phyloP scores from a whole-genome alignment of 345 rosid genomes.

The Moricandia moricandioides region DNA sequence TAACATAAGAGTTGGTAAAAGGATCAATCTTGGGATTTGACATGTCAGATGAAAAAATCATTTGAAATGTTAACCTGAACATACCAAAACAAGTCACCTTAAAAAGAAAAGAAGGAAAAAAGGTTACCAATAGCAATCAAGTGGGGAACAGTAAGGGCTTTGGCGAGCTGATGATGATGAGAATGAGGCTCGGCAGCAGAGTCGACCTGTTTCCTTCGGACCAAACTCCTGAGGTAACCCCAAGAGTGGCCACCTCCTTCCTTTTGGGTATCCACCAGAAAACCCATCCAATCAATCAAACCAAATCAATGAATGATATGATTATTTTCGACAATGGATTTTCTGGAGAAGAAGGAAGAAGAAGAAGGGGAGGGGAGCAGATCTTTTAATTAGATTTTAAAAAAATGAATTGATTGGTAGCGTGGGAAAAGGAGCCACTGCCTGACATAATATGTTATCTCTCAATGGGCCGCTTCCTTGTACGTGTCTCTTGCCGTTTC shows the following conservation, averaged over 20 bases:
- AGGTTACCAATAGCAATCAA: constrained; percentile 69
- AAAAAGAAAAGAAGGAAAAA: background rate
- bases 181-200: constrained; percentile 36
- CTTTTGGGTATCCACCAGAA: constrained; percentile 47
- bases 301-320: background rate
- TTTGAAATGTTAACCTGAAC: too few species aligned
- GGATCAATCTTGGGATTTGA: too few species aligned
- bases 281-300: constrained; percentile 42
- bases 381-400: background rate
- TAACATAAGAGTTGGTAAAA: background rate
- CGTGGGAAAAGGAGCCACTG: background rate
- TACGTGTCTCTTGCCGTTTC: too few species aligned
- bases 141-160: constrained; percentile 66
- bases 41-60: too few species aligned
- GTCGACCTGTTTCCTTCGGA: constrained; percentile 87
- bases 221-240: constrained; percentile 51
- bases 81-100: too few species aligned
- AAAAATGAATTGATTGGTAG: background rate
- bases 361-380: background rate
- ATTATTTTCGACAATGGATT: background rate
- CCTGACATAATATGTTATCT: too few species aligned
- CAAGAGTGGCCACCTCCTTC: constrained; percentile 47
- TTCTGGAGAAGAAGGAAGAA: background rate
- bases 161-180: constrained; percentile 61
- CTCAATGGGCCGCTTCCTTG: too few species aligned